Percentiles rank a stretch among this genome's conserved stretches.
phyloP scores from a whole-genome alignment of 371 early-diverging fungal genomes.

The Apophysomyces elegans region DNA sequence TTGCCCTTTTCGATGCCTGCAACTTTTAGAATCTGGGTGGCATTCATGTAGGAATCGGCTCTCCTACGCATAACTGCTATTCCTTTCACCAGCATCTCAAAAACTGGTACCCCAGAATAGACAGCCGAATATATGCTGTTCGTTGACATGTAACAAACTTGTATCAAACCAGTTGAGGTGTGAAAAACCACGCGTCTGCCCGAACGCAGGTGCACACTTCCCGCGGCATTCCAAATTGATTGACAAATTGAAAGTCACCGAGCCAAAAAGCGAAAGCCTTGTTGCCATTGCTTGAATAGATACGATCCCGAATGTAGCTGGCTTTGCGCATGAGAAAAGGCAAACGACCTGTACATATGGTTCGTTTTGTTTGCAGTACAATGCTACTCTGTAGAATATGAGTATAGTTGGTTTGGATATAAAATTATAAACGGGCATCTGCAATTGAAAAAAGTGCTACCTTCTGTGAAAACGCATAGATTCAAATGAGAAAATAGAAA shows the following conservation, averaged over 20 bases:
- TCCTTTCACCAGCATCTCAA: slow-evolving; percentile 81
- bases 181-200: neutral
- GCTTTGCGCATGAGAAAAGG: too few relatives aligned
- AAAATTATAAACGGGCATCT: too few relatives aligned
- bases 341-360: too few relatives aligned
- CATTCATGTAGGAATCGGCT: slow-evolving; percentile 90
- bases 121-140: slow-evolving; percentile 67
- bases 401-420: too few relatives aligned
- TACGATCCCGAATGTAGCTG: too few relatives aligned
- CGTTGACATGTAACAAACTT: slow-evolving; percentile 19
- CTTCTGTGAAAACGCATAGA: too few relatives aligned
- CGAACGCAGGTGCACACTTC: slow-evolving; percentile 1
- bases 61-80: slow-evolving; percentile 92
- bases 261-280: neutral
- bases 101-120: slow-evolving; percentile 87
- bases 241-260: neutral
- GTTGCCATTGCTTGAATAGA: too few relatives aligned
- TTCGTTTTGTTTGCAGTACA: too few relatives aligned
- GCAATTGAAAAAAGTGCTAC: too few relatives aligned
- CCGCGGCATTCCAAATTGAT: slow-evolving; percentile 4
- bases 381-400: too few relatives aligned
- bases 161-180: neutral
- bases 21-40: slow-evolving; percentile 97
- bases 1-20: slow-evolving; percentile 92
- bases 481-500: neutral